Conservation (phyloP, 805 yeast species). For the Saccharomycopsis microspora region DNA sequence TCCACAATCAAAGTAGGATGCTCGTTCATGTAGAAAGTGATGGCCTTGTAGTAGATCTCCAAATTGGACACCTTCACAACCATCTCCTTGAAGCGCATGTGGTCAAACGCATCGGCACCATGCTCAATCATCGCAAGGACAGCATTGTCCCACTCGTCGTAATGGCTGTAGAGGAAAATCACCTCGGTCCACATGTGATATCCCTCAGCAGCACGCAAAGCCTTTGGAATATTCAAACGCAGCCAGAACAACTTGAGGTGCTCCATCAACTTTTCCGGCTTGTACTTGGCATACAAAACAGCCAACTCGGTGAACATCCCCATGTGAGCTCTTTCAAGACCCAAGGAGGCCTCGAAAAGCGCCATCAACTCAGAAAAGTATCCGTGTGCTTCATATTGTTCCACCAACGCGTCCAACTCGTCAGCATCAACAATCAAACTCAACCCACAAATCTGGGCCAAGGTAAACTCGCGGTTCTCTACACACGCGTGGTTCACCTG, state of each 20-base stretch:
- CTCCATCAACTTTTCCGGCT: slow-evolving; percentile 86
- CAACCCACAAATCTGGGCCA: slow-evolving; percentile 98
- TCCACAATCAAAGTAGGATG: slow-evolving; percentile 88
- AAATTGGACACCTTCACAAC: slow-evolving; percentile 90
- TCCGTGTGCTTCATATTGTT: slow-evolving; percentile 79
- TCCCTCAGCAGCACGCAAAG: slow-evolving; percentile 81
- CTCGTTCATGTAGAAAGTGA: slow-evolving; percentile 84
- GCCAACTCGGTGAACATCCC: slow-evolving; percentile 99
- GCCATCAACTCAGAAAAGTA: slow-evolving; percentile 87
- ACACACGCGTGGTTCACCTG: slow-evolving; percentile 96
- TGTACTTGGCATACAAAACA: slow-evolving; percentile 78
- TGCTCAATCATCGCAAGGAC: slow-evolving; percentile 93
- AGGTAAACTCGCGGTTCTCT: slow-evolving; percentile 85
- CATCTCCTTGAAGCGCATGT: slow-evolving; percentile 86
- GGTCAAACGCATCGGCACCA: slow-evolving; percentile 88
- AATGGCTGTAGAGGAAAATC: slow-evolving; percentile 92
- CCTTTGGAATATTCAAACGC: slow-evolving; percentile 95
- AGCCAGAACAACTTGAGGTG: slow-evolving; percentile 98
- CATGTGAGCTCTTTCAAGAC: slow-evolving; percentile 98
- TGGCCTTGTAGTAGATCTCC: slow-evolving; percentile 95
- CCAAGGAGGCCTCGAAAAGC: slow-evolving; percentile 89
- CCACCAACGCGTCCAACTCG: slow-evolving; percentile 83
- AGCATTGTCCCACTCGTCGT: slow-evolving; percentile 99
- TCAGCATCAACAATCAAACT: slow-evolving; percentile 96
- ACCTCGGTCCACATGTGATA: slow-evolving; percentile 96